Evolutionary conservation across 331 rosid species (phyloP).

Genomic region (Dryas integrifolia): DNA sequence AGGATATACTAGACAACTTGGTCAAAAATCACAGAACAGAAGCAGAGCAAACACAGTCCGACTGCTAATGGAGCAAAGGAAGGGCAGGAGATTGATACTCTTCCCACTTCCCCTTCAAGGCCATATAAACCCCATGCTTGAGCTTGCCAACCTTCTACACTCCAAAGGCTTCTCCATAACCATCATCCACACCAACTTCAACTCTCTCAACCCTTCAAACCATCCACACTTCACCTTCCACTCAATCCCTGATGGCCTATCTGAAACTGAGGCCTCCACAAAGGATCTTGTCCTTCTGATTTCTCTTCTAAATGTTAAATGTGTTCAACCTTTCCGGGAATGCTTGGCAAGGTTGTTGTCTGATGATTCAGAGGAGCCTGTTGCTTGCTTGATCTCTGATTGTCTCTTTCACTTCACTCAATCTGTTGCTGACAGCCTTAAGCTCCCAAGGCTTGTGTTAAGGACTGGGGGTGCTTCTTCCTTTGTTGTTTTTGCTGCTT

Average conservation of each 20-base stretch:
- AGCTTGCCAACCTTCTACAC: slow-evolving; percentile 27
- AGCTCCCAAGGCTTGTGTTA: slow-evolving; percentile 40
- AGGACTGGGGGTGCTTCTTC: slow-evolving; percentile 34
- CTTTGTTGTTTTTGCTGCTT: slow-evolving; percentile 27
- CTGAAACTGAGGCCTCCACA: slow-evolving; percentile 1
- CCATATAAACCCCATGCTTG: slow-evolving; percentile 30
- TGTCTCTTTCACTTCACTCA: slow-evolving; percentile 37
- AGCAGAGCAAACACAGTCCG: not conserved
- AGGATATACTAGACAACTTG: no score
- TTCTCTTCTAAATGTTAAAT: slow-evolving; percentile 26
- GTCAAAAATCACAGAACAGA: not conserved
- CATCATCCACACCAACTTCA: slow-evolving; percentile 22
- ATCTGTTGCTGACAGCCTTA: slow-evolving; percentile 31
- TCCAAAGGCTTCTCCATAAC: slow-evolving; percentile 32
- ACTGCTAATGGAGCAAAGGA: slow-evolving; percentile 15
- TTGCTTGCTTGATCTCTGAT: slow-evolving; percentile 51
- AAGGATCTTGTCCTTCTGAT: not conserved
- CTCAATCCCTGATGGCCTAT: slow-evolving; percentile 14
- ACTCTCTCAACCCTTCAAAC: slow-evolving; percentile 30
- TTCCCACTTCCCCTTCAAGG: slow-evolving; percentile 35
- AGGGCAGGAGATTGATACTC: slow-evolving; percentile 24
- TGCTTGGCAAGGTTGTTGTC: slow-evolving; percentile 26
- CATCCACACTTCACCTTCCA: slow-evolving; percentile 30
- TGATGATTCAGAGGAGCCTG: slow-evolving; percentile 28
- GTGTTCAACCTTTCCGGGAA: slow-evolving; percentile 27